Base-by-base conservation (phyloP, 192 early-diverging fungal species). In the Coemansia nantahalensis region DNA sequence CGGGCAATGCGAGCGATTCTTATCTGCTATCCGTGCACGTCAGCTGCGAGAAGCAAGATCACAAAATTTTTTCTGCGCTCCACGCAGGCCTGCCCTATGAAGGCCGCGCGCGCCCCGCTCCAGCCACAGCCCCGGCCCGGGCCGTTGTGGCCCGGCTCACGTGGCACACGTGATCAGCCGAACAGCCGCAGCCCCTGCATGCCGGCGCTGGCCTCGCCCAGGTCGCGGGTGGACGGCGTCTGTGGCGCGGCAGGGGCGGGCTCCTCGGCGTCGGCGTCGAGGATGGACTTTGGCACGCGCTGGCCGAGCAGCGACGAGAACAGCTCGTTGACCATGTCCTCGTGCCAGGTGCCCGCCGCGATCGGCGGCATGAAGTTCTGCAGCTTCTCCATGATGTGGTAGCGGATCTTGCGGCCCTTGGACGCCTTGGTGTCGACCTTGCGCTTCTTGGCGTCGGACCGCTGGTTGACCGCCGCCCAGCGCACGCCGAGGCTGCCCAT, bases 361-460 rank as follows among this genome's bases (percentile, higher is more conserved):
- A 91, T 81, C 14, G 95, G 90, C 5, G 89, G 87, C 94, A 98
- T 98, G 69, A 94, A 98, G 70, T 92, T 95, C 62, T 90, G 88
- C 14, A 98, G 68, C 56, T 96, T 98, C 52, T 98, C 95, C 54
- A 94, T 90, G n/a, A 93, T 86, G 51, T 94, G 86, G 69, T 91
- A 98, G 74, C 94, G 82, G 42, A 98, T 68, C 54, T 89, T 86
- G 49, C 95, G 81, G 18, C 94, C 95, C 68, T 98, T 98, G 54
- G 85, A 86, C 30, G 91, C 92, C 62, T 87, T 89, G 16, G 84
- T 90, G 59, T 95, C 92, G n/a, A 91, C 82, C 10, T 38, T 53
- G 24, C 83, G 80, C 68, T 84, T 86, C 60, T 88, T 88, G 39
- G 66, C 46, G 22, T 65, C 62, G 40, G 86, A 63, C 31, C 90